phyloP scores from a whole-genome alignment of 2,329 filamentous ascomycete genomes.

The Ascochyta fabae region DNA sequence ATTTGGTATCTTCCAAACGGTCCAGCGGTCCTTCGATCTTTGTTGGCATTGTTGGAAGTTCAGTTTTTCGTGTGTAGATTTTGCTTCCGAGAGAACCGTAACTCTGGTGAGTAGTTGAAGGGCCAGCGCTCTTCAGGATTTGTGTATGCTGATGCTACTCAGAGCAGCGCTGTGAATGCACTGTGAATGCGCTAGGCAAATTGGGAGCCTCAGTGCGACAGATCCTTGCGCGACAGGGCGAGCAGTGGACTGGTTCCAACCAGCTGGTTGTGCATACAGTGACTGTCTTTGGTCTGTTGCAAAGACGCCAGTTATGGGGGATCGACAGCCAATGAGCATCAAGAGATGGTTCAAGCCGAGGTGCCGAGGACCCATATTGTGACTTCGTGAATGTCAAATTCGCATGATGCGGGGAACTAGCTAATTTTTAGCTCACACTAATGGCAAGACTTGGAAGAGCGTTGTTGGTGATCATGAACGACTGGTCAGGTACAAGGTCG shows the following conservation, averaged over 20 bases:
- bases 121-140: neutral
- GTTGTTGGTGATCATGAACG: slow-evolving; percentile 11
- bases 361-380: slow-evolving; percentile 13
- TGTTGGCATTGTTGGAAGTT: slow-evolving; percentile 31
- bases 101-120: neutral
- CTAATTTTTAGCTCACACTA: slow-evolving; percentile 2
- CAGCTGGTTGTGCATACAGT: neutral
- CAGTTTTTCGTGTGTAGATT: neutral
- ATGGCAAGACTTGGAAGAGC: slow-evolving; percentile 4
- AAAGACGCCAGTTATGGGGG: neutral
- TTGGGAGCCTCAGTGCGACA: slow-evolving; percentile 5
- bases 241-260: neutral
- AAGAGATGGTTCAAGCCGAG: slow-evolving; percentile 3
- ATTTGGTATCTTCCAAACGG: slow-evolving; percentile 33
- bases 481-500: slow-evolving; percentile 12
- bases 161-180: neutral
- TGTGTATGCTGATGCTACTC: neutral
- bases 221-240: neutral
- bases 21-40: slow-evolving; percentile 40
- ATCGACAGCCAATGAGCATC: slow-evolving; percentile 3
- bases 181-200: slow-evolving; percentile 1
- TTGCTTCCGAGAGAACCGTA: neutral
- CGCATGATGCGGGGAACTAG: slow-evolving; percentile 14
- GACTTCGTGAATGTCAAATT: slow-evolving; percentile 10
- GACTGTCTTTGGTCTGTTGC: neutral